Evolutionary conservation across 495 filamentous ascomycete genomes (phyloP).

Genomic region (Tuber indicum): DNA sequence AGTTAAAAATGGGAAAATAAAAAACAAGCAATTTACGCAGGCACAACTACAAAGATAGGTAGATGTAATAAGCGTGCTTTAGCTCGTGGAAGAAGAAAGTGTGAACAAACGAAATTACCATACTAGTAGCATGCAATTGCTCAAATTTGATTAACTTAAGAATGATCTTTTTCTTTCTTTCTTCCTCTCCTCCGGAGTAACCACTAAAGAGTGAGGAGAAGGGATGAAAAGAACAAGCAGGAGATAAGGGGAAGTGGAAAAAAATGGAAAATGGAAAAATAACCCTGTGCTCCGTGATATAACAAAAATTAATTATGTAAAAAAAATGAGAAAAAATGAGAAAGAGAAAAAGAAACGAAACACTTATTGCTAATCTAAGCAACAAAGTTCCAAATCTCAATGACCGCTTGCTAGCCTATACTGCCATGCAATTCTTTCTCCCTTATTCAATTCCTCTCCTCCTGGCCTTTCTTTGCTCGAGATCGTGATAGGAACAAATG

Average conservation of each 20-base stretch:
- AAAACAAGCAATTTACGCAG: conserved; percentile 7
- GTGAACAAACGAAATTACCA: conserved; percentile 2
- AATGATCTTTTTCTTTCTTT: not conserved
- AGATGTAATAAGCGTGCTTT: conserved; percentile 6
- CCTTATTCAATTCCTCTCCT: not conserved
- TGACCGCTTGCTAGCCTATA: not conserved
- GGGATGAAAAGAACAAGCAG: not conserved
- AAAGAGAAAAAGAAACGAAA: not conserved
- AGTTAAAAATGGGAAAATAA: not conserved
- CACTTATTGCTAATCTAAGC: not conserved
- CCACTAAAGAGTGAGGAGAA: not conserved
- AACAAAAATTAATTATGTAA: not conserved
- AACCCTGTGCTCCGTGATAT: not conserved
- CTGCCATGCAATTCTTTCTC: not conserved
- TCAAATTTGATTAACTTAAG: not conserved
- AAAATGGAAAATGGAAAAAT: not conserved
- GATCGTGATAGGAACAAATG: not conserved
- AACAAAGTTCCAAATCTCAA: not conserved
- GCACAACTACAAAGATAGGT: conserved; percentile 18
- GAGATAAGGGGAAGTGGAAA: not conserved
- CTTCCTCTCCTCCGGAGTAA: not conserved
- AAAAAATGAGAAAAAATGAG: not conserved
- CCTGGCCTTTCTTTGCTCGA: conserved; percentile 18
- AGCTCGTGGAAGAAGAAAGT: not conserved
- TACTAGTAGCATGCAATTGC: not conserved